phyloP scores from a whole-genome alignment of 768 basidiomycete genomes.

The Suillus subluteus region DNA sequence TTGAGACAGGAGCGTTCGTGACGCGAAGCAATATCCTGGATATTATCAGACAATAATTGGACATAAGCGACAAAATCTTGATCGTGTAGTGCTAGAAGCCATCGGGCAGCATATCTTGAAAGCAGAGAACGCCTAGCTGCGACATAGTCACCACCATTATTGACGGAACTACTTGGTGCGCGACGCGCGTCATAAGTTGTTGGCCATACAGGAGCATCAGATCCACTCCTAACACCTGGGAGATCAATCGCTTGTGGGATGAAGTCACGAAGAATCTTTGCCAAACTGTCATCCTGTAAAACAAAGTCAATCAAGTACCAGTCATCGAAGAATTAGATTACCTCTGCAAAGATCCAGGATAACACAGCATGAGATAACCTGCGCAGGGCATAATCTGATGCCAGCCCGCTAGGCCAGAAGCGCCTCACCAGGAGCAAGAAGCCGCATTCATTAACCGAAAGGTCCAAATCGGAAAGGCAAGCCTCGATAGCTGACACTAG shows the following conservation, averaged over 20 bases:
- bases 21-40: conserved; percentile 45
- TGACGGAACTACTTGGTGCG: conserved; percentile 45
- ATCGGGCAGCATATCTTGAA: conserved; percentile 59
- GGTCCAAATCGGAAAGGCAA: conserved; percentile 68
- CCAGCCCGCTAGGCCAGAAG: conserved; percentile 76
- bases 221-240: conserved; percentile 62
- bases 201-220: conserved; percentile 61
- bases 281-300: conserved; percentile 65
- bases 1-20: neutral
- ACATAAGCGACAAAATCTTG: conserved; percentile 59
- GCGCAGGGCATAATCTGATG: conserved; percentile 70
- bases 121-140: conserved; percentile 58
- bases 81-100: conserved; percentile 73
- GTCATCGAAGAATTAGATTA: conserved; percentile 28
- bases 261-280: conserved; percentile 68
- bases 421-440: conserved; percentile 68
- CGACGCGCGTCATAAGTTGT: conserved; percentile 27
- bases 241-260: conserved; percentile 57
- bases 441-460: conserved; percentile 75
- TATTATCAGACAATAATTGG: conserved; percentile 54
- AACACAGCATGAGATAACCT: conserved; percentile 62
- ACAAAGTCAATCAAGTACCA: conserved; percentile 2
- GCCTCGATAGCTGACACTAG: conserved; percentile 73
- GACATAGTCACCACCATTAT: conserved; percentile 75
- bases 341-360: conserved; percentile 77